Percentiles rank a stretch among this genome's conserved stretches.
These are phyloP conservation scores for Paraphaeosphaeria minitans DNA, from an alignment of 2,329 filamentous ascomycete species.

Conservation along the genomic window DNA sequence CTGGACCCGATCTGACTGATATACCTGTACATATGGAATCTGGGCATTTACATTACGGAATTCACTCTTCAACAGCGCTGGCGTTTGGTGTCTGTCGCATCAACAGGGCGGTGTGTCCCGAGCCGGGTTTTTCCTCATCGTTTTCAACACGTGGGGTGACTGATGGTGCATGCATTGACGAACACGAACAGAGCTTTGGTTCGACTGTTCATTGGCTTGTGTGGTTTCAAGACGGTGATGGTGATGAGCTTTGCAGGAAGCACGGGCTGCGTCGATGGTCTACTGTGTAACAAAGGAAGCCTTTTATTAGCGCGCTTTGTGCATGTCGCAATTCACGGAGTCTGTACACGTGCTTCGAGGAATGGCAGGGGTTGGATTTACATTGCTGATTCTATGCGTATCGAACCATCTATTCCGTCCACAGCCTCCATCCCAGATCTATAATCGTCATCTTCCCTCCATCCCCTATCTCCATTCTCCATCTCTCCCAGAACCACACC, in stretches of 20 bases:
- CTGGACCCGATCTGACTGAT: neutral
- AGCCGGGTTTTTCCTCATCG: neutral
- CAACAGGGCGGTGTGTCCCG: too few relatives aligned
- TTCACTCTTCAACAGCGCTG: slow-evolving; percentile 9
- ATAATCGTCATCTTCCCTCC: slow-evolving; percentile 4
- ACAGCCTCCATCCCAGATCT: neutral
- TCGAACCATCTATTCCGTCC: too few relatives aligned
- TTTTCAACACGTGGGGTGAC: slow-evolving; percentile 9
- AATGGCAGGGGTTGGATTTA: too few relatives aligned
- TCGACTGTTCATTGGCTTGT: too few relatives aligned
- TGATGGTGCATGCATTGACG: neutral
- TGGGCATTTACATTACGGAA: neutral
- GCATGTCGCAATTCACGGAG: too few relatives aligned
- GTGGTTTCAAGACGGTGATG: too few relatives aligned
- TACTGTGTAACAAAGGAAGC: too few relatives aligned
- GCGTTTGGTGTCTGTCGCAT: neutral
- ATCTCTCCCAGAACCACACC: slow-evolving; percentile 37
- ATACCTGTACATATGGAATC: neutral
- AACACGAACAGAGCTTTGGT: neutral
- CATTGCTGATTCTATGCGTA: too few relatives aligned
- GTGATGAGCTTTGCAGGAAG: too few relatives aligned
- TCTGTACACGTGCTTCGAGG: too few relatives aligned
- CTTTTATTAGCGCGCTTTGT: too few relatives aligned
- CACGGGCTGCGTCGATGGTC: too few relatives aligned
- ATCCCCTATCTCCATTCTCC: slow-evolving; percentile 7